Evolutionary conservation across 2,329 filamentous ascomycete genomes (phyloP), one percentile per base, ranked within the genome.

Genomic region (Talaromyces sp.): DNA sequence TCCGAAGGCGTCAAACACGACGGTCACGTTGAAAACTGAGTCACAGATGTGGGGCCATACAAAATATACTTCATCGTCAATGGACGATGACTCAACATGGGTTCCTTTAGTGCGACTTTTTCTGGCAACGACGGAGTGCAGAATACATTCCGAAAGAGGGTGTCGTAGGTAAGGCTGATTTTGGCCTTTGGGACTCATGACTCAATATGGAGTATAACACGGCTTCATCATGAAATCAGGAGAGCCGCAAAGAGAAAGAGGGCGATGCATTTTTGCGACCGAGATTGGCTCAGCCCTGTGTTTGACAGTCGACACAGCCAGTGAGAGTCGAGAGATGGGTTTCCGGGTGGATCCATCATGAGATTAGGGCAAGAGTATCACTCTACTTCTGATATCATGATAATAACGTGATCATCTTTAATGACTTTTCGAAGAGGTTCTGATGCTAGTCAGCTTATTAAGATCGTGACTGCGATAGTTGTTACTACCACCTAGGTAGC

Each of bases 1-100:
- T 47, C 41, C 27, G 57, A 33, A 33, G 39, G 39, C 41, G 27
- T 33, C 37, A 59, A 22, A 48, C 45, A 48, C 37, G 5, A 31
- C 24, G 37, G 57, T 59, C 57, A 60, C 57, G 41, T 41, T 60
- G 57, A 22, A 19, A 43, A 47, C 57, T 60, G 57, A 60, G 39
- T 60, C 57, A 60, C 24, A 14, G 37, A 33, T 45, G 56, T 59
- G 56, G 56, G 37, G 57, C 39, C 35, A 19, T 41, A n/a, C 31
- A 27, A 16, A 19, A 33, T 16, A 33, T 33, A 10, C 39, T 60
- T 47, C 24, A 60, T 37, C 24, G 13, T 59, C 22, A 33, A 37
- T 56, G 31, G 50, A 59, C n/a, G 56, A 14, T 45, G 57, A 59
- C 37, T 47, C 57, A 59, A 59, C 31, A 1, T 22, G n/a, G 16